Conservation (phyloP, 371 early-diverging fungal genomes). For the Actinomortierella wolfii region DNA sequence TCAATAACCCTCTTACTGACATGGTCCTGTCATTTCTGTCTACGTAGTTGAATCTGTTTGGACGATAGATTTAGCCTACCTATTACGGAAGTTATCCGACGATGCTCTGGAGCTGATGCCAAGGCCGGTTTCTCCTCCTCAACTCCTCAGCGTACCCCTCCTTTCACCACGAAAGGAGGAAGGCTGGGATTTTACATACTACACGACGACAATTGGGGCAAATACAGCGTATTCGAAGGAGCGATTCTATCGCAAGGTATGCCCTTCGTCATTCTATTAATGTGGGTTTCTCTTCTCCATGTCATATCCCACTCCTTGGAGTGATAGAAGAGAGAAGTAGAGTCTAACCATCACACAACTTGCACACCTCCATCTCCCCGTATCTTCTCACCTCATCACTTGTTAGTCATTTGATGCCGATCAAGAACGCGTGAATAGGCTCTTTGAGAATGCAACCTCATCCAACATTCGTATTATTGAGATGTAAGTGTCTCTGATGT, state of each 20-base stretch:
- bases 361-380: neutral
- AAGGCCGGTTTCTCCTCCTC: constrained; percentile 17
- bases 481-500: constrained; percentile 54
- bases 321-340: neutral
- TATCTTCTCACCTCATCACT: constrained; percentile 2
- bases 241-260: constrained; percentile 65
- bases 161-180: constrained; percentile 37
- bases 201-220: constrained; percentile 83
- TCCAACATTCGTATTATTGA: constrained; percentile 73
- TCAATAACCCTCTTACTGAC: too few species aligned
- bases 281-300: neutral
- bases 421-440: constrained; percentile 70
- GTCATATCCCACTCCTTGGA: neutral
- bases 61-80: constrained; percentile 87
- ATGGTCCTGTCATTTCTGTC: neutral
- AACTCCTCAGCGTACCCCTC: constrained; percentile 32
- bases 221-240: constrained; percentile 70
- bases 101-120: constrained; percentile 11
- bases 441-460: constrained; percentile 79
- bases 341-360: neutral
- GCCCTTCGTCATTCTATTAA: neutral
- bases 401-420: constrained; percentile 69
- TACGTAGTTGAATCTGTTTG: constrained; percentile 75
- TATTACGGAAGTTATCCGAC: constrained; percentile 58
- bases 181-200: constrained; percentile 81